Percentiles rank a stretch among this genome's conserved stretches.
Evolutionary conservation across 345 rosid species (phyloP).

Genomic region (Euphorbia lathyris): DNA sequence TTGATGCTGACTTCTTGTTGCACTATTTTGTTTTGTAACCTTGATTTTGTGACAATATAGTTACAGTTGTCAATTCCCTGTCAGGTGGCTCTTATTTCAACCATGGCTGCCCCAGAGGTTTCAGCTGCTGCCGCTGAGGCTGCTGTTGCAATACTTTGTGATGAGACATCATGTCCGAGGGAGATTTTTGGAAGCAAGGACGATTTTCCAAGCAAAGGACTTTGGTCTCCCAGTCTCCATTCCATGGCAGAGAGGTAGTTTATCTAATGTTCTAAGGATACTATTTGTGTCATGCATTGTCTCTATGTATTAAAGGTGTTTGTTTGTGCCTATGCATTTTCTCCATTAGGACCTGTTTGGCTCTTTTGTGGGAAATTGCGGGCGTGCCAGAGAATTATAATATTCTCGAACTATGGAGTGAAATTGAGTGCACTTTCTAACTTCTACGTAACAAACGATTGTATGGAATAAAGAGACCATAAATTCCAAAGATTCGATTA

Average conservation of each 20-base stretch:
- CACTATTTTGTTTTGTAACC: neutral
- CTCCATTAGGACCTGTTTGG: no score
- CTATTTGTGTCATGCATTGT: slow-evolving; percentile 7
- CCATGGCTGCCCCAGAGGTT: slow-evolving; percentile 57
- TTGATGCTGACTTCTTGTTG: neutral
- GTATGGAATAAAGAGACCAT: no score
- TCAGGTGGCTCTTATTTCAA: slow-evolving; percentile 66
- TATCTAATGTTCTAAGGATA: slow-evolving; percentile 7
- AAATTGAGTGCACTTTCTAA: no score
- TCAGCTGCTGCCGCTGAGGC: slow-evolving; percentile 80
- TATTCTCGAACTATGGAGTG: no score
- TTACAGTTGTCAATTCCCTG: slow-evolving; percentile 11
- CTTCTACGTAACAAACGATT: no score
- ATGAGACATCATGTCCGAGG: slow-evolving; percentile 67
- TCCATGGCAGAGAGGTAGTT: slow-evolving; percentile 42
- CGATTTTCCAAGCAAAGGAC: slow-evolving; percentile 28
- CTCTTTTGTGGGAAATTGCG: no score
- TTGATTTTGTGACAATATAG: neutral
- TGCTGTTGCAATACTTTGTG: slow-evolving; percentile 71
- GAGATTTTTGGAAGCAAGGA: slow-evolving; percentile 52
- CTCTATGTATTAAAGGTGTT: slow-evolving; percentile 5
- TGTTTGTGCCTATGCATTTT: slow-evolving; percentile 2
- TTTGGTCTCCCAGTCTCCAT: slow-evolving; percentile 23
- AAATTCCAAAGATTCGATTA: no score
- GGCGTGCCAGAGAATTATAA: no score